phyloP scores from a whole-genome alignment of 495 filamentous ascomycete species.

The Penicillium angulare region DNA sequence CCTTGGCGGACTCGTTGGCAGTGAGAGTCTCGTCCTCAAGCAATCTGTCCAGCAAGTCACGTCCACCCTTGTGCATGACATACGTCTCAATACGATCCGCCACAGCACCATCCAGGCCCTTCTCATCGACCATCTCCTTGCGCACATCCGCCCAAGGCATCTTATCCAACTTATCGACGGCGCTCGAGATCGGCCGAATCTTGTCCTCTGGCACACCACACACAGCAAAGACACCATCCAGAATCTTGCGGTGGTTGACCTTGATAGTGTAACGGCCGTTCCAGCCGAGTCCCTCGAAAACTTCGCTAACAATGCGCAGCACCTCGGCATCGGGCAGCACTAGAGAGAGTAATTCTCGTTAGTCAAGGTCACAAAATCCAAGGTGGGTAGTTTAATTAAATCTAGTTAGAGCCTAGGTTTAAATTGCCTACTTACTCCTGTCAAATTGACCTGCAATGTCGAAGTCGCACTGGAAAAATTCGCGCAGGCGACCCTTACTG shows the following conservation, averaged over 20 bases:
- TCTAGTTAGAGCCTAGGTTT: too few species aligned
- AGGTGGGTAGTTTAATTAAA: too few species aligned
- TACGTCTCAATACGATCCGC: conserved; percentile 87
- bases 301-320: conserved; percentile 76
- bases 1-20: conserved; percentile 68
- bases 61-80: conserved; percentile 64
- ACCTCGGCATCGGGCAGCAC: conserved; percentile 98
- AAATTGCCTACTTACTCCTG: too few species aligned
- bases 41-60: conserved; percentile 67
- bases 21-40: conserved; percentile 59
- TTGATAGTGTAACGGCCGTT: conserved; percentile 77
- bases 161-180: conserved; percentile 97
- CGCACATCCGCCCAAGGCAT: conserved; percentile 84
- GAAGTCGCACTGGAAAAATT: conserved; percentile 98
- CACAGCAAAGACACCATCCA: conserved; percentile 89
- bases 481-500: conserved; percentile 87
- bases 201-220: conserved; percentile 86
- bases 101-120: conserved; percentile 69
- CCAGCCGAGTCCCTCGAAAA: conserved; percentile 79
- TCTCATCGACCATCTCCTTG: conserved; percentile 91
- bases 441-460: conserved; percentile 91
- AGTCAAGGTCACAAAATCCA: too few species aligned
- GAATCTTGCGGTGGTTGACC: conserved; percentile 91
- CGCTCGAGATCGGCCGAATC: conserved; percentile 81
- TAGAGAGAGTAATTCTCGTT: too few species aligned